Evolutionary conservation across 495 filamentous ascomycete species (phyloP).

Genomic region (Tetracladium marchalianum): DNA sequence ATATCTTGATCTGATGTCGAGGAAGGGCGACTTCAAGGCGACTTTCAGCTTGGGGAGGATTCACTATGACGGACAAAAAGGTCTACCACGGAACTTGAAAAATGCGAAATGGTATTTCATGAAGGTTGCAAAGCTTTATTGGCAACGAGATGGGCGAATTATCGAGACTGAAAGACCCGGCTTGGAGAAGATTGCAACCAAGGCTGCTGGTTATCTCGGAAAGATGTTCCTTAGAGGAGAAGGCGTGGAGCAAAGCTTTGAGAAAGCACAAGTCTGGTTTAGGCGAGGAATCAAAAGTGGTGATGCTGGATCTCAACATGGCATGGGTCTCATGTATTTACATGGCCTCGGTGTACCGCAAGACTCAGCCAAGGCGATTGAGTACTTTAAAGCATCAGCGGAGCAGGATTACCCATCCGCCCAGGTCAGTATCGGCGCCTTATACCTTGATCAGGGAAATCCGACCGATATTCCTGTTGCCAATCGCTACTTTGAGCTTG

Average conservation of each 20-base stretch:
- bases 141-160: conserved; percentile 64
- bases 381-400: conserved; percentile 73
- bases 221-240: conserved; percentile 91
- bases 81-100: conserved; percentile 60
- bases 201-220: conserved; percentile 84
- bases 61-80: conserved; percentile 80
- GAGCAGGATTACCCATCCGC: conserved; percentile 78
- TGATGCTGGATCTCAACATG: conserved; percentile 79
- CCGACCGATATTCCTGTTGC: conserved; percentile 52
- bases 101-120: conserved; percentile 77
- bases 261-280: conserved; percentile 77
- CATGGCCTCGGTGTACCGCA: conserved; percentile 71
- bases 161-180: conserved; percentile 41
- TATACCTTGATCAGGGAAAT: conserved; percentile 88
- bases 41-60: conserved; percentile 82
- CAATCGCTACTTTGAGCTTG: conserved; percentile 84
- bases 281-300: conserved; percentile 66
- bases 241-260: conserved; percentile 70
- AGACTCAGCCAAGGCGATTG: conserved; percentile 63
- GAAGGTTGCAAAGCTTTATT: conserved; percentile 74
- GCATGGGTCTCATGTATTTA: conserved; percentile 78
- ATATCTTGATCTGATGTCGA: conserved; percentile 86
- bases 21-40: conserved; percentile 87
- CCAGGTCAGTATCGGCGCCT: conserved; percentile 70
- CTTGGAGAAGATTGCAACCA: conserved; percentile 76